phyloP scores from a whole-genome alignment of 805 yeast genomes.

The Candida tammaniensis region DNA sequence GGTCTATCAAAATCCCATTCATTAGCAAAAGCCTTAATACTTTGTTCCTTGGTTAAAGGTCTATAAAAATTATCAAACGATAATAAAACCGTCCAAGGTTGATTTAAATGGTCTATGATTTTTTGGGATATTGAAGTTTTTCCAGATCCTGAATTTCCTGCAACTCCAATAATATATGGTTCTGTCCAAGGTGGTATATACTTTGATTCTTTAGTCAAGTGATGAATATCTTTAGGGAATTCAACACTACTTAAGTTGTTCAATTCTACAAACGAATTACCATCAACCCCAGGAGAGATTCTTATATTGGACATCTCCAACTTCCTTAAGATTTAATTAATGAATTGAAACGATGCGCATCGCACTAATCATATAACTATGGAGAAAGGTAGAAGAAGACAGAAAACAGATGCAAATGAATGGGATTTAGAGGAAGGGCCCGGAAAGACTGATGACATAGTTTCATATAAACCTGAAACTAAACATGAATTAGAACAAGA shows the following conservation, averaged over 20 bases:
- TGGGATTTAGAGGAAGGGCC: constrained; percentile 19
- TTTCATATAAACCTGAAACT: too few relatives aligned
- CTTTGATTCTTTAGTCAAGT: constrained; percentile 9
- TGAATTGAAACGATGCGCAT: too few relatives aligned
- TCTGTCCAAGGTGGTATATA: constrained; percentile 43
- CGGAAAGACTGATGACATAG: too few relatives aligned
- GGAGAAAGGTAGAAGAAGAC: constrained; percentile 10
- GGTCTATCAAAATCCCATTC: constrained; percentile 89
- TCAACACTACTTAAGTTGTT: too few relatives aligned
- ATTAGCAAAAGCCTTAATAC: constrained; percentile 60
- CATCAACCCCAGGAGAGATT: constrained; percentile 7
- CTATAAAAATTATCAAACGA: constrained; percentile 90
- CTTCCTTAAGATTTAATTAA: too few relatives aligned
- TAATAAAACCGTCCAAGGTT: constrained; percentile 91
- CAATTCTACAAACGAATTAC: too few relatives aligned
- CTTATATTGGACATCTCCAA: constrained; percentile 1
- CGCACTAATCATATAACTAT: too few relatives aligned
- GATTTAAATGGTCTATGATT: constrained; percentile 71
- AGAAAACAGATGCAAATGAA: constrained; percentile 13
- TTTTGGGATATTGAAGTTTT: constrained; percentile 88
- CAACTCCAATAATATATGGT: constrained; percentile 47
- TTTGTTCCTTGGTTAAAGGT: constrained; percentile 63
- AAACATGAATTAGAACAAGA: too few relatives aligned
- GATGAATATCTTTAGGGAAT: constrained; percentile 4
- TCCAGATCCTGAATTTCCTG: constrained; percentile 70